These are phyloP conservation scores for Lichtheimia hyalospora DNA, from an alignment of 371 early-diverging fungal genomes.

Conservation along the genomic window DNA sequence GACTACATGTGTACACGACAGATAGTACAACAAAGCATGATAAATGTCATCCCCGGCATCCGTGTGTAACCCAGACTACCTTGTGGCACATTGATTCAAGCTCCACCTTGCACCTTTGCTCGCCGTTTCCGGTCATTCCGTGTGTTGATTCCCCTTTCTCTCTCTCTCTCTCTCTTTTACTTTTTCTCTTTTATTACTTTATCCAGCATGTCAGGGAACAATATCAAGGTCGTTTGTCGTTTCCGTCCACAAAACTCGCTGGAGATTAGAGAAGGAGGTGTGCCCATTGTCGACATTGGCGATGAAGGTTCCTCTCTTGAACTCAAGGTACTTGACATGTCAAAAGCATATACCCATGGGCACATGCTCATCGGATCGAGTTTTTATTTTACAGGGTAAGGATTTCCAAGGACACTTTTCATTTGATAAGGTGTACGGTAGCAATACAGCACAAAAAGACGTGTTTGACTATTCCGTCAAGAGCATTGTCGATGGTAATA, in stretches of 20 bases:
- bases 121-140: neutral
- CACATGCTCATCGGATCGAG: neutral
- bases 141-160: neutral
- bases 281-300: conserved; percentile 77
- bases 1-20: no score
- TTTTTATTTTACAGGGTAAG: conserved; percentile 59
- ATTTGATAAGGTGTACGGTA: conserved; percentile 90
- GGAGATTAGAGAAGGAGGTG: conserved; percentile 89
- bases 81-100: no score
- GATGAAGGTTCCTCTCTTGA: conserved; percentile 80
- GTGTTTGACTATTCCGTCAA: conserved; percentile 90
- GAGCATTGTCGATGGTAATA: conserved; percentile 86
- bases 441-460: conserved; percentile 76
- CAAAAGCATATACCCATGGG: neutral
- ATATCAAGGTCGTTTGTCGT: conserved; percentile 96
- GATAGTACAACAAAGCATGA: no score
- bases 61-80: no score
- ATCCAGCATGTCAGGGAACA: conserved; percentile 62
- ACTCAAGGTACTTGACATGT: conserved; percentile 55
- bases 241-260: conserved; percentile 94
- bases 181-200: conserved; percentile 7
- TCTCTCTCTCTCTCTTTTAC: neutral
- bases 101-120: no score
- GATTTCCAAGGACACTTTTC: conserved; percentile 83
- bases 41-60: no score